Evolutionary conservation across 495 filamentous ascomycete genomes (phyloP).

Genomic region (Hypoxylon rickii): DNA sequence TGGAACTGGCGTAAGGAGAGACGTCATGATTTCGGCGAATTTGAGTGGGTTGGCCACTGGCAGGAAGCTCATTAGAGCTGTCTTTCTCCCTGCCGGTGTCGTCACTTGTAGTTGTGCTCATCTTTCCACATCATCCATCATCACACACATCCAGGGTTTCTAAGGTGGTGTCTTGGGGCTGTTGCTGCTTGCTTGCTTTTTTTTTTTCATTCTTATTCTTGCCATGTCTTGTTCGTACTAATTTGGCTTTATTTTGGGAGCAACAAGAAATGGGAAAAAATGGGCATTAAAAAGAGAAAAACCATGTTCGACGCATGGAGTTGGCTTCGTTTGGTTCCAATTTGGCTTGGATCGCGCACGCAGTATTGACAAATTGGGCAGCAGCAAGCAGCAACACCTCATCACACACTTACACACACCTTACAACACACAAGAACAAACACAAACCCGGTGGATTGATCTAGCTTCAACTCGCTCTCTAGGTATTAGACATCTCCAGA

Average conservation of each 20-base stretch:
- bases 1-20: slow-evolving; percentile 71
- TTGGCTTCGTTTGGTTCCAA: slow-evolving; percentile 11
- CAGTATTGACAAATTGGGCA: no score
- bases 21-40: slow-evolving; percentile 68
- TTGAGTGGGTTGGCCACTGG: slow-evolving; percentile 92
- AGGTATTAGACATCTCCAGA: slow-evolving; percentile 55
- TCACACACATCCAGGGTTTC: no score
- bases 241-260: slow-evolving; percentile 26
- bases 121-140: slow-evolving; percentile 39
- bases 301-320: slow-evolving; percentile 17
- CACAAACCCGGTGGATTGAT: slow-evolving; percentile 42
- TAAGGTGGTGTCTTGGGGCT: slow-evolving; percentile 20
- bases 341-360: no score
- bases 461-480: slow-evolving; percentile 58
- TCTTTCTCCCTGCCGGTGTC: slow-evolving; percentile 35
- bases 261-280: slow-evolving; percentile 9
- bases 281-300: slow-evolving; percentile 2
- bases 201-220: slow-evolving; percentile 36
- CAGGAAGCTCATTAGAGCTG: slow-evolving; percentile 57
- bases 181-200: slow-evolving; percentile 30
- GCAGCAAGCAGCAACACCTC: slow-evolving; percentile 30
- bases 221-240: slow-evolving; percentile 39
- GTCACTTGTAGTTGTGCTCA: slow-evolving; percentile 61
- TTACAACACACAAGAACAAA: no score
- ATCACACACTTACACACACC: slow-evolving; percentile 11